Conservation (phyloP, 768 basidiomycete species). For the Lenzites betulinus region DNA sequence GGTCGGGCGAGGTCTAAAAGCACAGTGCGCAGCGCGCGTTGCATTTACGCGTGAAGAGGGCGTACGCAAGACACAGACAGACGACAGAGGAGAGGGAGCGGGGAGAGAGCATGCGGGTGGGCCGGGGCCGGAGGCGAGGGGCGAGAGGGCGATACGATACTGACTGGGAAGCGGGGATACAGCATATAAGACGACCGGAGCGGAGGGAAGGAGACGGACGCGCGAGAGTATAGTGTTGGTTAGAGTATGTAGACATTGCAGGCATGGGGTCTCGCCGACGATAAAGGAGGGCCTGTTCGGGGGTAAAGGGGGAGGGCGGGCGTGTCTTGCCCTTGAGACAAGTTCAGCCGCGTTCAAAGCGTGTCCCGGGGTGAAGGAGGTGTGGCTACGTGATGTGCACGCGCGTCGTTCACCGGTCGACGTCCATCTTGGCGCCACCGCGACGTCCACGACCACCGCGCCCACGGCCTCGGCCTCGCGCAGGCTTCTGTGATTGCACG, state of each 20-base stretch:
- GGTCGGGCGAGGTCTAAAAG: background rate
- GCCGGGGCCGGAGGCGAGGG: background rate
- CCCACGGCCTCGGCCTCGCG: conserved; percentile 30
- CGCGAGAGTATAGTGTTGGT: background rate
- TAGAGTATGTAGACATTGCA: background rate
- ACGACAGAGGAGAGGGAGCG: background rate
- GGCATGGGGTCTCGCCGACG: background rate
- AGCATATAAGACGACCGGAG: background rate
- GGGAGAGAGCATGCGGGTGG: background rate
- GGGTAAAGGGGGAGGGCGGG: background rate
- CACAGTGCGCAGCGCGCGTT: background rate
- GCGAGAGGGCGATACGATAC: background rate
- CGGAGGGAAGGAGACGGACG: background rate
- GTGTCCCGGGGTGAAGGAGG: background rate
- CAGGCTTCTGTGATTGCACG: conserved; percentile 36
- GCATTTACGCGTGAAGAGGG: background rate
- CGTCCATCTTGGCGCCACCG: conserved; percentile 50
- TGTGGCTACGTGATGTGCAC: background rate
- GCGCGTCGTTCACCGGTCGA: conserved; percentile 42
- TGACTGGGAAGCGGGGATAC: background rate
- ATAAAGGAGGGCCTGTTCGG: background rate
- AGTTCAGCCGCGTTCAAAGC: background rate
- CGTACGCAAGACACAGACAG: background rate
- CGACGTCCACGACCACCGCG: conserved; percentile 31
- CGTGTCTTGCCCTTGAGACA: background rate